Evolutionary conservation across 441 rosid species (phyloP).

Genomic region (Gossypium laxum): DNA sequence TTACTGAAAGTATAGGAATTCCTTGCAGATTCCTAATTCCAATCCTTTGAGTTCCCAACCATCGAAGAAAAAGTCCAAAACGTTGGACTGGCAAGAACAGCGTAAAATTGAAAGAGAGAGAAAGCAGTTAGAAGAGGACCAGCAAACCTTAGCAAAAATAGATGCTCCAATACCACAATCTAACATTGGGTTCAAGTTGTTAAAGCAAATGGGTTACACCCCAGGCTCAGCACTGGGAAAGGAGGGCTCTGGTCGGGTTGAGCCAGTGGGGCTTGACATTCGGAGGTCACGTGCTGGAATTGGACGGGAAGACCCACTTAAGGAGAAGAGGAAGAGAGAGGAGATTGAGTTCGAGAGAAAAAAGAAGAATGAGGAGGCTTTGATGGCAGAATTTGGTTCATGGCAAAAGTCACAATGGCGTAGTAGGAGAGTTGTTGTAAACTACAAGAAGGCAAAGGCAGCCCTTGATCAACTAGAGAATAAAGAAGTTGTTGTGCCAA

Average conservation of each 20-base stretch:
- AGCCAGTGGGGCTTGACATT: conserved; percentile 77
- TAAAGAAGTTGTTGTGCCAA: conserved; percentile 51
- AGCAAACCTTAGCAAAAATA: conserved; percentile 53
- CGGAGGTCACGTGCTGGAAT: conserved; percentile 83
- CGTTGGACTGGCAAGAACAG: conserved; percentile 58
- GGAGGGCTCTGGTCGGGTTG: conserved; percentile 64
- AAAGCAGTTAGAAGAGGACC: conserved; percentile 73
- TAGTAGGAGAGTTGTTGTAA: conserved; percentile 47
- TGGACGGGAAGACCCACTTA: conserved; percentile 75
- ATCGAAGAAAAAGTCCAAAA: conserved; percentile 55
- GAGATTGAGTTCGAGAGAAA: conserved; percentile 50
- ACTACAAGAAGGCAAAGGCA: conserved; percentile 69
- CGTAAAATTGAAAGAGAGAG: conserved; percentile 62
- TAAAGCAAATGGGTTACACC: conserved; percentile 86
- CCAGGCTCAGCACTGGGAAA: conserved; percentile 85
- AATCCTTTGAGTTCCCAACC: conserved; percentile 28
- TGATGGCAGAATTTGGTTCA: conserved; percentile 74
- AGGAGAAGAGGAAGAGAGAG: conserved; percentile 74
- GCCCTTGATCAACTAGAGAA: conserved; percentile 89
- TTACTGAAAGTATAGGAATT: not conserved
- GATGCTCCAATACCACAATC: conserved; percentile 79
- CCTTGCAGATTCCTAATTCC: conserved; percentile 31
- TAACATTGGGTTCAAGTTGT: conserved; percentile 76
- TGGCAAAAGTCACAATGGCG: conserved; percentile 78
- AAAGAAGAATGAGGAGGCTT: conserved; percentile 44